Conservation (phyloP, 306 rosid genomes). For the Acacia crassicarpa region DNA sequence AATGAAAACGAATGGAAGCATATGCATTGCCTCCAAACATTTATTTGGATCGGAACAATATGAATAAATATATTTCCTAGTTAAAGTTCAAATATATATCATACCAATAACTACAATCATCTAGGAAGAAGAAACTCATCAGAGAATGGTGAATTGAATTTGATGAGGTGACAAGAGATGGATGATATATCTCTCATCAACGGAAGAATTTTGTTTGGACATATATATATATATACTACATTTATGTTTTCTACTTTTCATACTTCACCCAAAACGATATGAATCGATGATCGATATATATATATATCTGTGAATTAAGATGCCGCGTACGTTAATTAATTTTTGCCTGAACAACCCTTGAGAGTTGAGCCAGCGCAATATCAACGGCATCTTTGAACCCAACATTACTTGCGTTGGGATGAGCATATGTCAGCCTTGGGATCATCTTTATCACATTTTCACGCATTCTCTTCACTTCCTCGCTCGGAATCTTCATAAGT, state of each 20-base stretch:
- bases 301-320: background rate
- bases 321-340: background rate
- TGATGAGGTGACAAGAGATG: background rate
- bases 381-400: conserved; percentile 62
- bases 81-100: background rate
- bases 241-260: background rate
- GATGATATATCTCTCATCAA: background rate
- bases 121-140: background rate
- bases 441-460: conserved; percentile 48
- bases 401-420: conserved; percentile 50
- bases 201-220: background rate
- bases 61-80: background rate
- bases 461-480: conserved; percentile 46
- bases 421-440: conserved; percentile 50
- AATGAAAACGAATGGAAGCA: background rate
- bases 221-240: background rate
- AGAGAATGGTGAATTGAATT: background rate
- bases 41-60: background rate
- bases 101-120: background rate
- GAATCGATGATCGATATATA: too few relatives aligned
- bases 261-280: too few relatives aligned
- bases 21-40: background rate
- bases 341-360: background rate
- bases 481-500: conserved; percentile 37
- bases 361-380: conserved; percentile 39